Evolutionary conservation across 139 green algal species (phyloP), one percentile per base, ranked within the genome.

Genomic region (Volvox reticuliferus): DNA sequence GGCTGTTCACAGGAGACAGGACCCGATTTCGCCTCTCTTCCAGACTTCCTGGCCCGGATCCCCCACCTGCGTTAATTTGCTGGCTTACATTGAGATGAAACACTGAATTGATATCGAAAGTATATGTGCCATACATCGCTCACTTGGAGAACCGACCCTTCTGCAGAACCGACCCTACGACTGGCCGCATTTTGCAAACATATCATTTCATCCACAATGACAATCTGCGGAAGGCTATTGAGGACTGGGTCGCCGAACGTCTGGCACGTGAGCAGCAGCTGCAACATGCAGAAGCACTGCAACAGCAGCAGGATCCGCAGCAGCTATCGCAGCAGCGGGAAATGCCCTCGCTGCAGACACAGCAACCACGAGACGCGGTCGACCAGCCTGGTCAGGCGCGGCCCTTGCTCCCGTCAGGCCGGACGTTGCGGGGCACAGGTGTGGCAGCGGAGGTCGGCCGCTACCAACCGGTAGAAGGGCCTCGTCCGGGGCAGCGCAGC

Each of bases 141-240:
- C 44, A 55, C 44, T 55, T 9, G n/a, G n/a, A n/a, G n/a, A n/a
- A 14, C 16, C 65, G 2, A 24, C 12, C 65, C 65, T 73, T 28
- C 65, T 30, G 0, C 85, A 89, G 85, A 68, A 89, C 69, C 37
- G 85, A 89, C 85, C 85, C 85, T 44, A 89, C 85, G 69, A 89
- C 85, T 32, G 85, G 85, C 37, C 85, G 85, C 69, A 61, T 73
- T 71, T 71, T 89, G 69, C 18, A 37, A 69, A 71, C 85, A 69
- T 89, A 89, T 37, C 85, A 89, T 37, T 89, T 89, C 85, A 89
- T 89, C 69, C 85, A 89, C 85, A 89, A 89, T 71, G 85, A 89
- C 85, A 89, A 89, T 71, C 85, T 89, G 85, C 68, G 85, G 28
- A 89, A 82, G 69, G 85, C 85, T 71, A 89, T 89, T 5, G 85